Percentiles rank a stretch among this genome's conserved stretches.
These are phyloP conservation scores for Ganoderma meredithae DNA, from an alignment of 1,284 basidiomycete genomes.

Conservation along the genomic window DNA sequence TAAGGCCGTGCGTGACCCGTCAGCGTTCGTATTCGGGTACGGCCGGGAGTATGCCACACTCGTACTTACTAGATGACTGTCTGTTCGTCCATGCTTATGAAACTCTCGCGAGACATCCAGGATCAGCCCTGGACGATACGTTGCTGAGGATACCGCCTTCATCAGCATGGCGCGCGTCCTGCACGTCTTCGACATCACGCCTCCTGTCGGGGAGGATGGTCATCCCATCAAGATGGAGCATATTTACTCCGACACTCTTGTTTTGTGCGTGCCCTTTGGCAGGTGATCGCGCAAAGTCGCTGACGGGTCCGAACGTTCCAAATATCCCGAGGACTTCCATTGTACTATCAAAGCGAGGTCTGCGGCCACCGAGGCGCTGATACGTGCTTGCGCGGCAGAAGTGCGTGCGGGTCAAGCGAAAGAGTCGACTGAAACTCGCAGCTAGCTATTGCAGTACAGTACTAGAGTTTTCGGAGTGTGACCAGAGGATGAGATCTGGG, in stretches of 20 bases:
- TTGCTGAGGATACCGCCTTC: slow-evolving; percentile 17
- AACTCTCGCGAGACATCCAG: neutral
- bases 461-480: too few relatives aligned
- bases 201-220: slow-evolving; percentile 14
- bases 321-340: slow-evolving; percentile 15
- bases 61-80: too few relatives aligned
- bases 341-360: slow-evolving; percentile 16
- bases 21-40: slow-evolving; percentile 32
- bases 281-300: neutral
- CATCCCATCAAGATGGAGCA: slow-evolving; percentile 9
- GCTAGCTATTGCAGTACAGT: neutral
- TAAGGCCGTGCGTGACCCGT: slow-evolving; percentile 14
- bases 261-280: slow-evolving; percentile 10
- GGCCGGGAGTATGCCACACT: slow-evolving; percentile 15
- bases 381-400: neutral
- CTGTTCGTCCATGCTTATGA: neutral
- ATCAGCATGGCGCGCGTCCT: slow-evolving; percentile 15
- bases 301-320: neutral
- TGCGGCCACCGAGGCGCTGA: neutral
- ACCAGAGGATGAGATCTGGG: too few relatives aligned
- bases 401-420: neutral
- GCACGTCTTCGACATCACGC: slow-evolving; percentile 21
- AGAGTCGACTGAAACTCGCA: neutral
- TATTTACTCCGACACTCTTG: neutral
- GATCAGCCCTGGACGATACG: slow-evolving; percentile 26